A percentile compares a stretch with the other conserved stretches of the same genome.
Evolutionary conservation across 179 eudicot species (phyloP).

Genomic region (Camellia oleifera): DNA sequence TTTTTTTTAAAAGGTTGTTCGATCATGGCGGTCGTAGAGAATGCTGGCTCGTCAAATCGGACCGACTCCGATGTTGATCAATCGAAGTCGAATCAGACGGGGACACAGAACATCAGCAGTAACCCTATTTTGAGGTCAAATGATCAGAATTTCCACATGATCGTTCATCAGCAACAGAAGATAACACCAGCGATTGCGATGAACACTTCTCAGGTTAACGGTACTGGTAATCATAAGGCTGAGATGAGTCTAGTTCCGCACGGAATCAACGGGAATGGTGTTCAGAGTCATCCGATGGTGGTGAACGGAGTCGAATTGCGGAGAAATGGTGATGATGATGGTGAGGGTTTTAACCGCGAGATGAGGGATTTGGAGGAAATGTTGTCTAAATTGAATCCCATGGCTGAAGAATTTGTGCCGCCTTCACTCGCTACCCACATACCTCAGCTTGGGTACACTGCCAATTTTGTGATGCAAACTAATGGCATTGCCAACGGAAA

Average conservation of each 20-base stretch:
- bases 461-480: conserved; percentile 33
- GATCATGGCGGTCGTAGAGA: conserved; percentile 62
- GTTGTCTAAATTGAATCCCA: conserved; percentile 66
- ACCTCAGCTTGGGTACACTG: conserved; percentile 33
- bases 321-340: conserved; percentile 29
- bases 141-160: conserved; percentile 31
- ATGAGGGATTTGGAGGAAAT: conserved; percentile 69
- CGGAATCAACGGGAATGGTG: conserved; percentile 23
- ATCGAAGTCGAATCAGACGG: conserved; percentile 28
- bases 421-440: conserved; percentile 37
- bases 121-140: conserved; percentile 27
- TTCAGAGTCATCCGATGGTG: conserved; percentile 20
- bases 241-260: conserved; percentile 11
- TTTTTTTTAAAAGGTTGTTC: not conserved
- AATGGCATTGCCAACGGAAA: conserved; percentile 16
- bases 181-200: not conserved
- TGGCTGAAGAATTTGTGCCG: conserved; percentile 74
- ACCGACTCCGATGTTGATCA: conserved; percentile 42
- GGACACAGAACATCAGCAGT: conserved; percentile 15
- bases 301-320: conserved; percentile 1
- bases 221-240: conserved; percentile 9
- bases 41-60: conserved; percentile 22
- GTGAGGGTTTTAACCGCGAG: conserved; percentile 62
- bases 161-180: conserved; percentile 20
- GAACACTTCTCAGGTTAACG: conserved; percentile 12